Conservation (phyloP, 2,329 filamentous ascomycete genomes). For the Metarhizium brunneum region DNA sequence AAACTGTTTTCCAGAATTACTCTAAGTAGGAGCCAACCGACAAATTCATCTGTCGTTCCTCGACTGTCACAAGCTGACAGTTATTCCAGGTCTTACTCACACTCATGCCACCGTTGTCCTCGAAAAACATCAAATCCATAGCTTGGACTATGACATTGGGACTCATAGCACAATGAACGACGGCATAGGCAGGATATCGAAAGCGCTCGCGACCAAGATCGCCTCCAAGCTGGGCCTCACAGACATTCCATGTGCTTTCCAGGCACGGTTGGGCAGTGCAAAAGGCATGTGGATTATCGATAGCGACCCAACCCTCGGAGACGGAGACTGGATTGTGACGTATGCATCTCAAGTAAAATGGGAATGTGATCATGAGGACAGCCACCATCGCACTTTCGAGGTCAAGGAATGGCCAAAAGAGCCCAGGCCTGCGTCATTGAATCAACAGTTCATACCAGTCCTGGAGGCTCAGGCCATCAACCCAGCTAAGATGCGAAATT, state of each 20-base stretch:
- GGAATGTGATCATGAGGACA: slow-evolving; percentile 36
- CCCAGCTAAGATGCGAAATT: slow-evolving; percentile 30
- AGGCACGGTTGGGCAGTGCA: slow-evolving; percentile 61
- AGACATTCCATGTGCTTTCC: slow-evolving; percentile 54
- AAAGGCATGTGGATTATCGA: slow-evolving; percentile 70
- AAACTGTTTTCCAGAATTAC: slow-evolving; percentile 52
- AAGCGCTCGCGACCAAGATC: slow-evolving; percentile 44
- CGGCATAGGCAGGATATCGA: slow-evolving; percentile 58
- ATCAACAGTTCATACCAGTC: slow-evolving; percentile 61
- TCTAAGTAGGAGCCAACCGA: slow-evolving; percentile 31
- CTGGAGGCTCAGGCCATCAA: slow-evolving; percentile 50
- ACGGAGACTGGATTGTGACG: slow-evolving; percentile 55
- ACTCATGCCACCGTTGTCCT: slow-evolving; percentile 38
- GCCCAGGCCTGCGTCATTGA: slow-evolving; percentile 42
- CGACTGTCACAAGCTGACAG: neutral
- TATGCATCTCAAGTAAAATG: slow-evolving; percentile 63
- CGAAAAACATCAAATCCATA: slow-evolving; percentile 34
- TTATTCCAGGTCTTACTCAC: slow-evolving; percentile 38
- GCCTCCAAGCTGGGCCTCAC: slow-evolving; percentile 38
- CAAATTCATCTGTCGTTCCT: neutral
- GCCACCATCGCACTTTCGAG: slow-evolving; percentile 54
- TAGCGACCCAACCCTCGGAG: slow-evolving; percentile 28
- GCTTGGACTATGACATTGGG: slow-evolving; percentile 25
- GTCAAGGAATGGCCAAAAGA: slow-evolving; percentile 34
- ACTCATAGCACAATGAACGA: slow-evolving; percentile 49